Conservation (phyloP, 495 filamentous ascomycete genomes). For the Annulohypoxylon bovei region DNA sequence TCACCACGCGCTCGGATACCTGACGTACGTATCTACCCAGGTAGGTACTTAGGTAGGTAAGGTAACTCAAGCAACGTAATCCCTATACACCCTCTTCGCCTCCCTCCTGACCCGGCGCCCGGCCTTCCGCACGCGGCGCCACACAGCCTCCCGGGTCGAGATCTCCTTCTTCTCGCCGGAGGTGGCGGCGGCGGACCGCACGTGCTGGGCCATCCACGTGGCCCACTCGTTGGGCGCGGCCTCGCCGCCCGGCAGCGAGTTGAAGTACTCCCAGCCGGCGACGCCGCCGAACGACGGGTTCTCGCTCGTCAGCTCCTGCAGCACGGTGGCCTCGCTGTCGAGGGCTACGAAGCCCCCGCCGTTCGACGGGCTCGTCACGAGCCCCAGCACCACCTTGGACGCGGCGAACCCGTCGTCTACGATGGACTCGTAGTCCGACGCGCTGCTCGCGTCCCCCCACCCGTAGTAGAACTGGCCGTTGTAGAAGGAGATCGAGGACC, state of each 20-base stretch:
- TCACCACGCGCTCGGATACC: neutral
- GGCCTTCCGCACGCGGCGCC: constrained; percentile 37
- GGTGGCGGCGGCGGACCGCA: constrained; percentile 27
- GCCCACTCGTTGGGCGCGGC: constrained; percentile 76
- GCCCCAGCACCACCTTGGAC: constrained; percentile 72
- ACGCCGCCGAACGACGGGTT: constrained; percentile 73
- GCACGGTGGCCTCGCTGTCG: constrained; percentile 46
- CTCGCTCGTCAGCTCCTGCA: constrained; percentile 50
- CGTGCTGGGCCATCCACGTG: constrained; percentile 51
- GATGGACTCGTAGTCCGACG: constrained; percentile 71
- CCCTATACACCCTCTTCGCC: constrained; percentile 41
- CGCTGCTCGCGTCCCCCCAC: constrained; percentile 70
- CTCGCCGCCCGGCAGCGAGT: constrained; percentile 68
- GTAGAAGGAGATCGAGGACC: constrained; percentile 78
- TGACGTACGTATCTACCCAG: too few species aligned
- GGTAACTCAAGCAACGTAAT: constrained; percentile 36
- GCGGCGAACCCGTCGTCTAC: constrained; percentile 71
- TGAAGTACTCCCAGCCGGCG: constrained; percentile 91
- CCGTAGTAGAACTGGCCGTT: constrained; percentile 86
- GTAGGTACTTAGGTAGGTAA: neutral
- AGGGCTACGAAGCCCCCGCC: constrained; percentile 61
- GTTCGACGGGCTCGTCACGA: constrained; percentile 79
- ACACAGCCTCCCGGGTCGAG: constrained; percentile 33
- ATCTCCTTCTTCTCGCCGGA: constrained; percentile 32
- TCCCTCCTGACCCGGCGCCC: constrained; percentile 39